phyloP scores from a whole-genome alignment of 257 asterid species.

The Primulina tabacum region DNA sequence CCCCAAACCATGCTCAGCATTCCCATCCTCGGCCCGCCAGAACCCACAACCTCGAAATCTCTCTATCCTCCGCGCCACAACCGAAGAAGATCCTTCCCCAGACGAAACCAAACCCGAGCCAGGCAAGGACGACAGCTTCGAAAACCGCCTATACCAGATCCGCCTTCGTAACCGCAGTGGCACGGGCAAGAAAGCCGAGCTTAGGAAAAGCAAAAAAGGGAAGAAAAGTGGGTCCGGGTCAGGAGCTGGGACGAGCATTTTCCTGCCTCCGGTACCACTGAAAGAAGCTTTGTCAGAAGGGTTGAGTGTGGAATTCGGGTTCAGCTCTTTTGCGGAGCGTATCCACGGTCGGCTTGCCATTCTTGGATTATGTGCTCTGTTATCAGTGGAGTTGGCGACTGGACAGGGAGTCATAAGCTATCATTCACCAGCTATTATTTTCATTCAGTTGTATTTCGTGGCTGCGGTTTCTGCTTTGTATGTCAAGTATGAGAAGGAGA shows the following conservation, averaged over 20 bases:
- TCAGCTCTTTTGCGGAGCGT: conserved; percentile 79
- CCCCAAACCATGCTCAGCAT: conserved; percentile 42
- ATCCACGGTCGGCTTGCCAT: conserved; percentile 76
- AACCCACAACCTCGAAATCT: conserved; percentile 19
- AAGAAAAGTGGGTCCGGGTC: conserved; percentile 53
- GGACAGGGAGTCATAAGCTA: conserved; percentile 78
- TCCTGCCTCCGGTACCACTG: conserved; percentile 77
- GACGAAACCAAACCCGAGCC: conserved; percentile 28
- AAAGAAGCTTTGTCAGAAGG: conserved; percentile 74
- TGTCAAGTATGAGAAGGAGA: conserved; percentile 78
- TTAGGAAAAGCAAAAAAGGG: conserved; percentile 58
- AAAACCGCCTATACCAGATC: conserved; percentile 60
- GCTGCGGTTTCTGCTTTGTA: conserved; percentile 83
- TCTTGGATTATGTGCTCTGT: conserved; percentile 71
- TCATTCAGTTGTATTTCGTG: conserved; percentile 75
- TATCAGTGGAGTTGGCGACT: conserved; percentile 86
- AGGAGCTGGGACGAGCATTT: conserved; percentile 53
- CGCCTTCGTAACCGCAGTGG: conserved; percentile 82
- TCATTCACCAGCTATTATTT: conserved; percentile 79
- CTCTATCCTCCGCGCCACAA: conserved; percentile 54
- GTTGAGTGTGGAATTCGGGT: conserved; percentile 83
- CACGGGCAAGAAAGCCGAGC: conserved; percentile 76
- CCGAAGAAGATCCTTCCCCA: conserved; percentile 43
- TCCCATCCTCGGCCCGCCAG: conserved; percentile 39
- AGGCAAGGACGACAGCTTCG: conserved; percentile 56